Evolutionary conservation across 345 rosid genomes (phyloP).

Genomic region (Citrus hindsii): DNA sequence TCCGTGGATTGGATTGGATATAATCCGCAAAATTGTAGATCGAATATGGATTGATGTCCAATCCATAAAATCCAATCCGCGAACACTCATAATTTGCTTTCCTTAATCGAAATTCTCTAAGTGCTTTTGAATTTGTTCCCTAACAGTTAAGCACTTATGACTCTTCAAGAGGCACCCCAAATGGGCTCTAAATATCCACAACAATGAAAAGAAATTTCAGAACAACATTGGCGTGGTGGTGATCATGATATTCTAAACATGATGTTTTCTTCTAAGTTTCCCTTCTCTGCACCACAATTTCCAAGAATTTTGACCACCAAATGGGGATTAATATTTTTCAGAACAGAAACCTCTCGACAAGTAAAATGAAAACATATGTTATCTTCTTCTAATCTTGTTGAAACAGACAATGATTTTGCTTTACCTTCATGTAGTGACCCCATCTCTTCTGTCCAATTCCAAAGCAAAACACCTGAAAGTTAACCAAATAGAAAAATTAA

Average conservation of each 20-base stretch:
- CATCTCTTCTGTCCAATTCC: not conserved
- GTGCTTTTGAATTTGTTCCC: no score
- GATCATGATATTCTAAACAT: not conserved
- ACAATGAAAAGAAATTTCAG: not conserved
- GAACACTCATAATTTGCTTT: no score
- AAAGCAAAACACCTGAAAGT: constrained; percentile 2
- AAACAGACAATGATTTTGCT: not conserved
- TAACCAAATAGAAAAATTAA: not conserved
- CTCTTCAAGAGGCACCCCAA: no score
- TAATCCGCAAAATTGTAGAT: no score
- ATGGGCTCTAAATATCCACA: not conserved
- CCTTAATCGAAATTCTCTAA: no score
- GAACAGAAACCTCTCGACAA: not conserved
- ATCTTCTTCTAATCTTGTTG: no score
- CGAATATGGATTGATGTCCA: no score
- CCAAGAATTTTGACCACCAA: not conserved
- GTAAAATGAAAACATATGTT: not conserved
- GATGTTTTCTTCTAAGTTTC: not conserved
- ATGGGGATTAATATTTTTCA: not conserved
- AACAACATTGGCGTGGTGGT: not conserved
- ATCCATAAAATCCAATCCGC: no score
- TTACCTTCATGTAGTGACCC: constrained; percentile 4
- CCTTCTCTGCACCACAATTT: not conserved
- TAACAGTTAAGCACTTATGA: no score
- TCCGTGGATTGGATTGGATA: no score